phyloP scores from a whole-genome alignment of 1,139 yeast genomes.

The Scheffersomyces parashehatae region DNA sequence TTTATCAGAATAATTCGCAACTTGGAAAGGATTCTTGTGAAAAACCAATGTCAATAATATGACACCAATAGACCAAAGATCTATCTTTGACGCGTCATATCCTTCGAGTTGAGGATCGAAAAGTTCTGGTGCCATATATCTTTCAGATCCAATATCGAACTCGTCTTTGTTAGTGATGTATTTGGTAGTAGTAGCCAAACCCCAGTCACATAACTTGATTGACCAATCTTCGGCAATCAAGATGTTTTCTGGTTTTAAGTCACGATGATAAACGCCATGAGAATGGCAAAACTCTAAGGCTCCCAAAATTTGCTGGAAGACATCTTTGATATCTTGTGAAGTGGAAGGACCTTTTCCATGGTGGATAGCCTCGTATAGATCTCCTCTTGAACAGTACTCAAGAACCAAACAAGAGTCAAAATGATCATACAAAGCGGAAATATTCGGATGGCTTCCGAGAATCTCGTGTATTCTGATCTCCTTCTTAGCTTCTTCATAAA shows the following conservation, averaged over 20 bases:
- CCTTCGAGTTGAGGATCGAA: conserved; percentile 59
- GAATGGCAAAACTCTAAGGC: conserved; percentile 80
- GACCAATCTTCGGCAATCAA: conserved; percentile 77
- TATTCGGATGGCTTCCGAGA: conserved; percentile 64
- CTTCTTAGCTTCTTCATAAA: conserved; percentile 68
- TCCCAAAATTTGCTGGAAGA: conserved; percentile 71
- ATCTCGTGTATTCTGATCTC: conserved; percentile 75
- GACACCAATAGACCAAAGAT: conserved; percentile 92
- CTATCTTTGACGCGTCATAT: conserved; percentile 86
- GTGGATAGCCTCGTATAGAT: conserved; percentile 88
- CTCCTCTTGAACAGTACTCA: conserved; percentile 91
- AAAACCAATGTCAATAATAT: conserved; percentile 82
- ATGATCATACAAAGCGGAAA: conserved; percentile 69
- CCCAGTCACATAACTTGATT: conserved; percentile 89
- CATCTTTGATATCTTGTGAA: conserved; percentile 71
- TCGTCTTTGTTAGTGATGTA: conserved; percentile 56
- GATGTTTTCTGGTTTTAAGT: conserved; percentile 88
- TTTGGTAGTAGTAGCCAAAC: conserved; percentile 72
- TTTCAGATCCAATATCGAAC: conserved; percentile 89
- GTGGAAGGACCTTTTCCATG: conserved; percentile 80
- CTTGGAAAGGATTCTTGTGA: conserved; percentile 85
- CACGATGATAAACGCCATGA: conserved; percentile 77
- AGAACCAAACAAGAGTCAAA: conserved; percentile 80
- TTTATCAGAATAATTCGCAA: conserved; percentile 83
- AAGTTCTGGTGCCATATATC: conserved; percentile 97